A percentile compares a stretch with the other conserved stretches of the same genome.
These are phyloP conservation scores for Amanita pallidorosea DNA, from an alignment of 768 basidiomycete species.

Conservation along the genomic window DNA sequence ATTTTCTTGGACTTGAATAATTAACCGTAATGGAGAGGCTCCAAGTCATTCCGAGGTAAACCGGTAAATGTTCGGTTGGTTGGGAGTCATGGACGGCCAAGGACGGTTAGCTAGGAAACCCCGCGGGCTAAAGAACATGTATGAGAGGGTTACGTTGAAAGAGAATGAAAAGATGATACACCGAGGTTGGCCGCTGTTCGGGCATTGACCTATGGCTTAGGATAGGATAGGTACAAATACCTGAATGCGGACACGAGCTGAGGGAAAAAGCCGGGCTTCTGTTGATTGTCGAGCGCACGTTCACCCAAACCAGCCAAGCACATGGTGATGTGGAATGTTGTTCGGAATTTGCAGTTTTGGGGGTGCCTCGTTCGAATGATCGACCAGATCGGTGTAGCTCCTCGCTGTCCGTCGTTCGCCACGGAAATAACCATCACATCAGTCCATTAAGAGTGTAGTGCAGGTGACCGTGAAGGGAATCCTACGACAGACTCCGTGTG, in stretches of 20 bases:
- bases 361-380: neutral
- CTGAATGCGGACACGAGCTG: neutral
- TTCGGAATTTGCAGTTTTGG: neutral
- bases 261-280: neutral
- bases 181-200: neutral
- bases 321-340: neutral
- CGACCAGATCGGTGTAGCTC: neutral
- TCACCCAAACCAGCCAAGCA: neutral
- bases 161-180: neutral
- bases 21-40: neutral
- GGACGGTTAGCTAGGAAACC: no score
- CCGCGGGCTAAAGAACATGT: neutral
- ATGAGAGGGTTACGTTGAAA: neutral
- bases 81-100: no score
- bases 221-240: neutral
- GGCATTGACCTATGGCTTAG: neutral
- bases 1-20: no score
- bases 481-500: neutral
- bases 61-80: no score
- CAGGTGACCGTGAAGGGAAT: neutral
- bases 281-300: slow-evolving; percentile 2
- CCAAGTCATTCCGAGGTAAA: no score
- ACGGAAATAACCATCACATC: neutral
- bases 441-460: neutral
- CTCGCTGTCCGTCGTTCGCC: neutral